These are phyloP conservation scores for Syncephalastrum racemosum DNA, from an alignment of 371 early-diverging fungal species.

Conservation along the genomic window DNA sequence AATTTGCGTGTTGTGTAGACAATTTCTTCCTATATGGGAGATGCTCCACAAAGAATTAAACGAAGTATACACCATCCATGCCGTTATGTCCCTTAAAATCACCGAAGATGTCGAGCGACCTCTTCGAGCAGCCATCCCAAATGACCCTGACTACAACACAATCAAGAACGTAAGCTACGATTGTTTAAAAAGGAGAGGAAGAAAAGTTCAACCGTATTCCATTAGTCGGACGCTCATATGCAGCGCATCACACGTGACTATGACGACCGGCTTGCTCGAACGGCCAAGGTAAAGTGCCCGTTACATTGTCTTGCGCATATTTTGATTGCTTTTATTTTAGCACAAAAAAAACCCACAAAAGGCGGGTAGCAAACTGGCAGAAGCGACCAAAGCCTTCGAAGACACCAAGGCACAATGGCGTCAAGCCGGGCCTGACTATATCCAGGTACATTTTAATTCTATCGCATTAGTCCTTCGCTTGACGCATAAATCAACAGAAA, in stretches of 20 bases:
- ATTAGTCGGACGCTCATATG: conserved; percentile 40
- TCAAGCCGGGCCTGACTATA: conserved; percentile 38
- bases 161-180: conserved; percentile 25
- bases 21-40: conserved; percentile 36
- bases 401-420: conserved; percentile 37
- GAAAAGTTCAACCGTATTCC: not conserved
- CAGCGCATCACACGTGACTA: conserved; percentile 46
- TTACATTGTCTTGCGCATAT: not conserved
- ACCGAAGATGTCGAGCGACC: conserved; percentile 48
- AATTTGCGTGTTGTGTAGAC: conserved; percentile 9
- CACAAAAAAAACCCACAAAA: conserved; percentile 46
- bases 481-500: conserved; percentile 26
- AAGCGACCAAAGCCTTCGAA: conserved; percentile 28
- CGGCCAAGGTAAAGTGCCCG: conserved; percentile 30
- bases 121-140: conserved; percentile 27
- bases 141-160: conserved; percentile 16
- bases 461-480: not conserved
- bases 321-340: conserved; percentile 6
- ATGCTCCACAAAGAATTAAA: conserved; percentile 43
- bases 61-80: conserved; percentile 45
- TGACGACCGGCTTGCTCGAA: conserved; percentile 45
- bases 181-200: not conserved
- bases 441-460: conserved; percentile 30
- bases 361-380: conserved; percentile 24
- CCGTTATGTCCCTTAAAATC: conserved; percentile 40